Conservation (phyloP, 2,329 filamentous ascomycete genomes). For the Arthrobotrys iridis region DNA sequence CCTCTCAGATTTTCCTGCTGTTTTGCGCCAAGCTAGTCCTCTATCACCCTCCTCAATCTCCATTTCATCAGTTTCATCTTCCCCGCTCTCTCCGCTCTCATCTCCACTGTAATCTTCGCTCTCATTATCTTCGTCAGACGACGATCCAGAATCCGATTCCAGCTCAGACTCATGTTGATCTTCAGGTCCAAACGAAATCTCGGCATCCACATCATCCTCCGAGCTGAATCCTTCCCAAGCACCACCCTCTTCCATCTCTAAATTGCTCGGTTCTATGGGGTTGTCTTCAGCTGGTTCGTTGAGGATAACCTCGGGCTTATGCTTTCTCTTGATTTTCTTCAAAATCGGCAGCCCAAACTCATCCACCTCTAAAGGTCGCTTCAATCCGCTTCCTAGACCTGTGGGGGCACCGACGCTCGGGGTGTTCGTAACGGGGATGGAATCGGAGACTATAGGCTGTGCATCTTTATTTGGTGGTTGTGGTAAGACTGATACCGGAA, state of each 20-base stretch:
- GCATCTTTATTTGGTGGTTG: constrained; percentile 6
- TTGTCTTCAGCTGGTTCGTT: constrained; percentile 57
- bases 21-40: constrained; percentile 61
- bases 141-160: constrained; percentile 2
- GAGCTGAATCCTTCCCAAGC: constrained; percentile 55
- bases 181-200: not conserved
- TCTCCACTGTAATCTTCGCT: constrained; percentile 63
- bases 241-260: constrained; percentile 59
- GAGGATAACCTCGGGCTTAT: constrained; percentile 65
- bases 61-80: constrained; percentile 37
- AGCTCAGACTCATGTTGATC: not conserved
- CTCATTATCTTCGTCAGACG: constrained; percentile 20
- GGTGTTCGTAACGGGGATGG: not conserved
- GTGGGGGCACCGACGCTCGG: constrained; percentile 23
- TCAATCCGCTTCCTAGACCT: constrained; percentile 78
- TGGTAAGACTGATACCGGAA: constrained; percentile 41
- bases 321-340: constrained; percentile 79
- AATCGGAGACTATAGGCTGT: not conserved
- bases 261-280: constrained; percentile 49
- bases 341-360: constrained; percentile 82
- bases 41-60: constrained; percentile 60
- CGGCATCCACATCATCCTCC: constrained; percentile 42
- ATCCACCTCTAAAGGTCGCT: constrained; percentile 83
- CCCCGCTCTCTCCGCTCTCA: constrained; percentile 15
- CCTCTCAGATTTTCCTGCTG: constrained; percentile 62